These are phyloP conservation scores for Cytospora paraplurivora DNA, from an alignment of 2,329 filamentous ascomycete genomes.

Conservation along the genomic window DNA sequence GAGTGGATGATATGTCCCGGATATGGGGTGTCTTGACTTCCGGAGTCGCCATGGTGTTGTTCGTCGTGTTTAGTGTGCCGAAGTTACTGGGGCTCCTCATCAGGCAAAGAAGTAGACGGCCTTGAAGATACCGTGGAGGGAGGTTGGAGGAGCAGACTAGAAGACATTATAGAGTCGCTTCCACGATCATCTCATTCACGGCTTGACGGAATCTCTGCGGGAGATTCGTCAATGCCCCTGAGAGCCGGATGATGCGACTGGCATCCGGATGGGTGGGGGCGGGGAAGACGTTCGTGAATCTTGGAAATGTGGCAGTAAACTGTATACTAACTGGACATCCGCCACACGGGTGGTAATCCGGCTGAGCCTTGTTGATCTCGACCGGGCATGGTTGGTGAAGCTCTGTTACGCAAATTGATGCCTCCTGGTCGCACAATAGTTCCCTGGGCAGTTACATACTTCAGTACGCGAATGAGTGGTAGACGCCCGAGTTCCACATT, in stretches of 20 bases:
- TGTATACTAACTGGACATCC: neutral
- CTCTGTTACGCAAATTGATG: too few species aligned
- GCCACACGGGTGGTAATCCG: too few species aligned
- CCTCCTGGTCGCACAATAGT: too few species aligned
- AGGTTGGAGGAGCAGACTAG: neutral
- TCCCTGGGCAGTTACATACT: too few species aligned
- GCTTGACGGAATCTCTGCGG: neutral
- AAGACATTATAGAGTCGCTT: neutral
- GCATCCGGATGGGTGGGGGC: slow-evolving; percentile 29
- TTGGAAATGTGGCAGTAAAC: neutral
- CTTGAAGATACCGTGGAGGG: neutral
- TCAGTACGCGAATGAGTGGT: too few species aligned
- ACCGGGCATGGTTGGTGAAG: too few species aligned
- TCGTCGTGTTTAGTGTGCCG: neutral
- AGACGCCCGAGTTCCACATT: too few species aligned
- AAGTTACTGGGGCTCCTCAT: neutral
- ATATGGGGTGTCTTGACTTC: slow-evolving; percentile 27
- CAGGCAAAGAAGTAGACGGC: neutral
- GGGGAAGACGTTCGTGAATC: slow-evolving; percentile 22
- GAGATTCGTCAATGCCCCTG: slow-evolving; percentile 9
- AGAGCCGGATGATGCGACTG: slow-evolving; percentile 8
- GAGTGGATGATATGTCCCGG: slow-evolving; percentile 29
- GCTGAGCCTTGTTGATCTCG: too few species aligned
- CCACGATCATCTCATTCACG: neutral
- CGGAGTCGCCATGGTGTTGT: slow-evolving; percentile 10